phyloP scores from a whole-genome alignment of 306 rosid genomes.

The Vigna angularis region DNA sequence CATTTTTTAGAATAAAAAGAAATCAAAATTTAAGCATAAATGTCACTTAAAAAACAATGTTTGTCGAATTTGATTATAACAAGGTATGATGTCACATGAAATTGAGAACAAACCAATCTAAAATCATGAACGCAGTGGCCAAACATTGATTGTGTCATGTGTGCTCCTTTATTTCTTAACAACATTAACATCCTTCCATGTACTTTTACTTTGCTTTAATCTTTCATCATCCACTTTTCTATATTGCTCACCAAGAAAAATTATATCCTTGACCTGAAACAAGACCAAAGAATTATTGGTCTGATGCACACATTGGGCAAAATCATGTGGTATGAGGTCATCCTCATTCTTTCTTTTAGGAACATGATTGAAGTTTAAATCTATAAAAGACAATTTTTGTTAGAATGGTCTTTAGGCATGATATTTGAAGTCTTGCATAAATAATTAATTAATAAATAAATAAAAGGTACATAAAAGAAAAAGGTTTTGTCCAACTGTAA shows the following conservation, averaged over 20 bases:
- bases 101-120: not conserved
- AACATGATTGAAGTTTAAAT: not conserved
- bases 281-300: not conserved
- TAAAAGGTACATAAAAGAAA: not conserved
- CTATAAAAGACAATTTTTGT: not conserved
- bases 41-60: no score
- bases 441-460: not conserved
- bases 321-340: constrained; percentile 17
- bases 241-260: not conserved
- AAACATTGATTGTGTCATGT: not conserved
- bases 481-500: not conserved
- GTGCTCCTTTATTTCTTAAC: not conserved
- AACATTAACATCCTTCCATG: not conserved
- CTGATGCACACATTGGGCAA: not conserved
- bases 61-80: no score
- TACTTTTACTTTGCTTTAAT: not conserved
- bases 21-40: no score
- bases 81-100: not conserved
- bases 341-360: constrained; percentile 11
- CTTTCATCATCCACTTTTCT: constrained; percentile 1
- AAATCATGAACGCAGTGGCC: not conserved
- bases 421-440: not conserved
- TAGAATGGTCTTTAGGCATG: not conserved
- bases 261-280: not conserved
- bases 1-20: no score